Conservation (phyloP, 257 asterid genomes). For the Rhazya stricta region DNA sequence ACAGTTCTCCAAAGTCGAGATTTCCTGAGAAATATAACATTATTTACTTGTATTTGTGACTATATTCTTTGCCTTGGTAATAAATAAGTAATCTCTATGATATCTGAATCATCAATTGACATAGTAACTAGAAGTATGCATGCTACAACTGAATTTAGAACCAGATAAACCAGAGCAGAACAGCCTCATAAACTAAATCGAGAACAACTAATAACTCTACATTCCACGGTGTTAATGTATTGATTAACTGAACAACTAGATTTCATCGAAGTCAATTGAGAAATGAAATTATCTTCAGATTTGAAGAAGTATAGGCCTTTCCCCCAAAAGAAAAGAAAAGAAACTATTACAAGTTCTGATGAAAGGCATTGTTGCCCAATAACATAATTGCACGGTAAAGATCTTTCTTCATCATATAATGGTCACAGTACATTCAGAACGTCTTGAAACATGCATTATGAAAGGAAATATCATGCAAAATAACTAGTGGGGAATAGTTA, state of each 20-base stretch:
- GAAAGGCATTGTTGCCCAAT: not conserved
- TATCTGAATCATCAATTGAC: not conserved
- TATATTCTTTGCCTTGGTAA: not conserved
- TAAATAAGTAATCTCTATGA: not conserved
- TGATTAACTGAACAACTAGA: not conserved
- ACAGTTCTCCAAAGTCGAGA: constrained; percentile 58
- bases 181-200: not conserved
- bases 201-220: not conserved
- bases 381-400: not conserved
- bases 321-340: not conserved
- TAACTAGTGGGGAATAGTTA: not conserved
- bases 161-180: not conserved
- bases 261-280: not conserved
- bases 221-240: too few relatives aligned
- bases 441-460: not conserved
- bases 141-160: not conserved
- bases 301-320: not conserved
- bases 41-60: not conserved
- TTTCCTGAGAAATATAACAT: constrained; percentile 40
- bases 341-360: not conserved
- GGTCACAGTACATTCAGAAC: not conserved
- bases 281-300: not conserved
- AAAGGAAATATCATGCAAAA: not conserved
- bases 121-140: not conserved
- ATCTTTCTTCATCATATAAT: not conserved